These are phyloP conservation scores for Umbilicaria muhlenbergii DNA, from an alignment of 495 filamentous ascomycete species.

Conservation along the genomic window DNA sequence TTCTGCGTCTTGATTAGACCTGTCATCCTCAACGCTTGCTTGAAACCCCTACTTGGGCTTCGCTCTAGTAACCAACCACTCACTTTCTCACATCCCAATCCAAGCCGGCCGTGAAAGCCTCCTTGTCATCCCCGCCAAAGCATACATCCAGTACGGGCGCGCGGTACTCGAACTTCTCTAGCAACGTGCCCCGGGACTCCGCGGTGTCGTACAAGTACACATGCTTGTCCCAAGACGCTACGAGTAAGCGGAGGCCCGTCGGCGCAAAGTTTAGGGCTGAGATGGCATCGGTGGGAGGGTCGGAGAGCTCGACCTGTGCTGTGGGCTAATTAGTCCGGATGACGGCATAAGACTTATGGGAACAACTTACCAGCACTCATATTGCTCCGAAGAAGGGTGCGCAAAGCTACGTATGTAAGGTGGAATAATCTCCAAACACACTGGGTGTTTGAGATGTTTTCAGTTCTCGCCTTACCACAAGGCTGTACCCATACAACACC, in stretches of 20 bases:
- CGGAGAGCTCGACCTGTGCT: slow-evolving; percentile 50
- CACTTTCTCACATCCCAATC: slow-evolving; percentile 74
- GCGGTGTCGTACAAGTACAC: slow-evolving; percentile 77
- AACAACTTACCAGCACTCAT: too few species aligned
- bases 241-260: slow-evolving; percentile 52
- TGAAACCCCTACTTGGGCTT: too few species aligned
- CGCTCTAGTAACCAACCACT: slow-evolving; percentile 4
- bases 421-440: too few species aligned
- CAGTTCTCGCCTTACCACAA: too few species aligned
- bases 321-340: slow-evolving; percentile 4
- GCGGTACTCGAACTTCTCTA: slow-evolving; percentile 62
- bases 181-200: slow-evolving; percentile 42
- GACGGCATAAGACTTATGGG: too few species aligned
- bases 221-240: slow-evolving; percentile 88
- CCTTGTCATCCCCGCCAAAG: slow-evolving; percentile 60
- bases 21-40: too few species aligned
- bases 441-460: too few species aligned
- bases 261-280: slow-evolving; percentile 77
- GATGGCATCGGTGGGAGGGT: slow-evolving; percentile 77
- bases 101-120: slow-evolving; percentile 70
- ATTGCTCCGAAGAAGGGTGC: too few species aligned
- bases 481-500: too few species aligned
- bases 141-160: slow-evolving; percentile 85
- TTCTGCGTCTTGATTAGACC: slow-evolving; percentile 25
- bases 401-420: too few species aligned